Base-by-base conservation (phyloP, 78 protist genomes). In the Polysphondylium violaceum region DNA sequence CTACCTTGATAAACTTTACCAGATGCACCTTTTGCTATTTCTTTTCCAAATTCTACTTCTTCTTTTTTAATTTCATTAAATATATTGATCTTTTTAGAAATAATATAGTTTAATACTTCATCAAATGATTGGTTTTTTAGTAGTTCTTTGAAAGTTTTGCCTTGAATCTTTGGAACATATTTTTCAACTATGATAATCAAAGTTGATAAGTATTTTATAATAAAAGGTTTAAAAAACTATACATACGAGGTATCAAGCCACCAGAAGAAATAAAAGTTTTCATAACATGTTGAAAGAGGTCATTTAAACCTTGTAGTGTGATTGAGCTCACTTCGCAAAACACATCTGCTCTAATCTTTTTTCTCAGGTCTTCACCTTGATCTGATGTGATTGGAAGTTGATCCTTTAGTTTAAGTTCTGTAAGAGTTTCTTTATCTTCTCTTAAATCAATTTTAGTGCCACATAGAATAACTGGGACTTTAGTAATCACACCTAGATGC, bases 231-330 rank as follows among this genome's bases (percentile, higher is more conserved):
- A n/a, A n/a, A n/a, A n/a, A n/a, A n/a, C n/a, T n/a, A n/a, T n/a
- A n/a, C n/a, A n/a, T n/a, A n/a, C n/a, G n/a, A n/a, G n/a, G n/a
- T n/a, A n/a, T n/a, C n/a, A n/a, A n/a, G n/a, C n/a, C n/a, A n/a
- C n/a, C n/a, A n/a, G n/a, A n/a, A n/a, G n/a, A n/a, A n/a, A n/a
- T n/a, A n/a, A n/a, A n/a, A n/a, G n/a, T n/a, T n/a, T n/a, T n/a
- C n/a, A n/a, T n/a, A n/a, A 96, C 99, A 63, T 96, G 95, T 71
- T 98, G 98, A n/a, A 98, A 98, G 36, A 98, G 97, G 16, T 56
- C 77, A 86, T 96, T 97, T 31, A 98, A 93, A 60, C 96, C 96
- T 27, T 72, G 1, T 83, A 94, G 97, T 6, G 96, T 96, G 23
- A 93, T 77, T 17, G 99, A 98, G 5, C 97, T 92, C 93, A 98